phyloP scores from a whole-genome alignment of 2,329 filamentous ascomycete genomes.

The Metarhizium brunneum region DNA sequence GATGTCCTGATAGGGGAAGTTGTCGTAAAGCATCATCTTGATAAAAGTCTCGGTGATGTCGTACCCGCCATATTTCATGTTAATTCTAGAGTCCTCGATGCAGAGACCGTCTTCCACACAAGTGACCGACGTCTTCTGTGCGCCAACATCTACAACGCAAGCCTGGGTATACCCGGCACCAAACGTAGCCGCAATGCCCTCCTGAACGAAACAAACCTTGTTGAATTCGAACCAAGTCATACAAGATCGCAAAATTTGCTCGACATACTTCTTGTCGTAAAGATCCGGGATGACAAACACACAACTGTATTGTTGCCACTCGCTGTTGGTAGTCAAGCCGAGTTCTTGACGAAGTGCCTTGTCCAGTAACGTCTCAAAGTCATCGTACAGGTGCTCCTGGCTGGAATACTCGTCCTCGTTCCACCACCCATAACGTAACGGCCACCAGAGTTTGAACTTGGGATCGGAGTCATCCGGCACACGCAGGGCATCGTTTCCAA shows the following conservation, averaged over 20 bases:
- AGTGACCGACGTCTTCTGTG: slow-evolving; percentile 93
- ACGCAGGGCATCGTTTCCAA: slow-evolving; percentile 72
- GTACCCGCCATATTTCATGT: slow-evolving; percentile 85
- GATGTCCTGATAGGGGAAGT: slow-evolving; percentile 92
- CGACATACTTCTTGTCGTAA: slow-evolving; percentile 90
- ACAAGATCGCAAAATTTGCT: slow-evolving; percentile 72
- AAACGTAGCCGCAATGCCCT: slow-evolving; percentile 89
- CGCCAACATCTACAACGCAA: slow-evolving; percentile 92
- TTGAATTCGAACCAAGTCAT: slow-evolving; percentile 86
- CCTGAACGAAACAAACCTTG: slow-evolving; percentile 87
- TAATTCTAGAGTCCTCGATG: slow-evolving; percentile 88
- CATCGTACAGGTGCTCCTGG: slow-evolving; percentile 72
- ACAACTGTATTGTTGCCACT: slow-evolving; percentile 86
- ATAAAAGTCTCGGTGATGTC: slow-evolving; percentile 93
- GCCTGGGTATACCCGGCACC: slow-evolving; percentile 89
- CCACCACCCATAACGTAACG: slow-evolving; percentile 74
- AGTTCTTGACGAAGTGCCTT: slow-evolving; percentile 81
- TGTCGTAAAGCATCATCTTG: slow-evolving; percentile 96
- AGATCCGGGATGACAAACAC: slow-evolving; percentile 96
- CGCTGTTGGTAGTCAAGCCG: slow-evolving; percentile 64
- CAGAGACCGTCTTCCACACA: slow-evolving; percentile 96
- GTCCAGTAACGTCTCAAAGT: slow-evolving; percentile 80
- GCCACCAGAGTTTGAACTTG: slow-evolving; percentile 89
- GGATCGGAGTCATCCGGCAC: slow-evolving; percentile 85
- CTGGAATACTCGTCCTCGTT: slow-evolving; percentile 84